These are phyloP conservation scores for Blastobotrys elegans DNA, from an alignment of 1,139 yeast genomes.

Conservation along the genomic window DNA sequence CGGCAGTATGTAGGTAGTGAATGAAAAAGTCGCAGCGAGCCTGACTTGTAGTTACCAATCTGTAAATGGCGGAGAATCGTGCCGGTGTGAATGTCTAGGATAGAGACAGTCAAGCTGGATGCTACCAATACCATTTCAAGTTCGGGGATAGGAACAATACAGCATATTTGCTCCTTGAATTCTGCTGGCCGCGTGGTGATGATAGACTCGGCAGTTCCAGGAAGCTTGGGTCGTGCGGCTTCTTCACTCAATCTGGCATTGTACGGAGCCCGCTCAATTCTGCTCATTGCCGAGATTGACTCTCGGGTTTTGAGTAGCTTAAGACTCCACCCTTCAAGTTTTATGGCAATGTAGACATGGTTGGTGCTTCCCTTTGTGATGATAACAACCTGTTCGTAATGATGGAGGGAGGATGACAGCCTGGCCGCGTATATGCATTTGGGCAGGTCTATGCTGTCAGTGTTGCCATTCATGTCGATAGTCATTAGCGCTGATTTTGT, in stretches of 20 bases:
- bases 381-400: conserved; percentile 61
- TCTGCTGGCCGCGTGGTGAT: conserved; percentile 20
- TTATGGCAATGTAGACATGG: conserved; percentile 58
- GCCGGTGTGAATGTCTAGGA: conserved; percentile 77
- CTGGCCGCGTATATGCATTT: no score
- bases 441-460: not conserved
- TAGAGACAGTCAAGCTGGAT: conserved; percentile 24
- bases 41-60: conserved; percentile 60
- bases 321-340: conserved; percentile 60
- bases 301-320: conserved; percentile 46
- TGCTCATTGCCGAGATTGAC: conserved; percentile 17
- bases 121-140: conserved; percentile 30
- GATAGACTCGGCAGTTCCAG: not conserved
- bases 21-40: conserved; percentile 63
- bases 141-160: conserved; percentile 29
- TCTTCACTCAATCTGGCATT: not conserved
- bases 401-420: no score
- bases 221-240: conserved; percentile 1
- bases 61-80: conserved; percentile 49
- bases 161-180: conserved; percentile 17
- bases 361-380: conserved; percentile 45
- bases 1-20: conserved; percentile 83
- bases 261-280: conserved; percentile 1
- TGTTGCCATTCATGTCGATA: conserved; percentile 21
- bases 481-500: conserved; percentile 19